These are phyloP conservation scores for Yarrowia sp. DNA, from an alignment of 805 yeast species.

Conservation along the genomic window DNA sequence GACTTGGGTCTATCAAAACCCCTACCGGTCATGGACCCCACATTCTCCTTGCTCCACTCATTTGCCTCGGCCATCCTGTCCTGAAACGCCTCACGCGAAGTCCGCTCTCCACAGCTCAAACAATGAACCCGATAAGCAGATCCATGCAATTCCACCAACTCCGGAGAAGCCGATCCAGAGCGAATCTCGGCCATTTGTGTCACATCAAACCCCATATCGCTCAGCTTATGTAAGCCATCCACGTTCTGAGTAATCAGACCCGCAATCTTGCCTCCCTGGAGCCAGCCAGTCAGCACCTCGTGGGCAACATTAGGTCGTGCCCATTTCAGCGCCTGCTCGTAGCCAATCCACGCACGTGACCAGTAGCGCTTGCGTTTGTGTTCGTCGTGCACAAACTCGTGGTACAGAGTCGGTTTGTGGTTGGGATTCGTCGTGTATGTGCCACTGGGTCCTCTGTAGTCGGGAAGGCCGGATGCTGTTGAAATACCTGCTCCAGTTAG, in stretches of 20 bases:
- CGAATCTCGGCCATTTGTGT: not conserved
- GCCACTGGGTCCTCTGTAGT: slow-evolving; percentile 42
- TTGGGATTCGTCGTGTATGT: slow-evolving; percentile 17
- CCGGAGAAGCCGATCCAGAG: no score
- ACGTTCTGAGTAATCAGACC: slow-evolving; percentile 20
- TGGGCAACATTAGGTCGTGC: slow-evolving; percentile 13
- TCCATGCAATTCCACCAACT: slow-evolving; percentile 1
- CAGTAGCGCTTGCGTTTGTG: slow-evolving; percentile 22
- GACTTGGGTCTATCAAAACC: not conserved
- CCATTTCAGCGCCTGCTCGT: slow-evolving; percentile 13
- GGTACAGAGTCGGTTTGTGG: slow-evolving; percentile 20
- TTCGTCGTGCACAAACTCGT: slow-evolving; percentile 5
- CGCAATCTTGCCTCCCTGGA: not conserved
- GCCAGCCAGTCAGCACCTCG: not conserved
- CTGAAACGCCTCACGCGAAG: not conserved
- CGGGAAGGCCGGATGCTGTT: slow-evolving; percentile 93
- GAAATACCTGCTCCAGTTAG: slow-evolving; percentile 90
- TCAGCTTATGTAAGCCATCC: slow-evolving; percentile 1
- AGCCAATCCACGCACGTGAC: slow-evolving; percentile 21
- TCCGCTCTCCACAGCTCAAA: not conserved
- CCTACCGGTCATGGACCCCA: not conserved
- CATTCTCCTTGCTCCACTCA: not conserved
- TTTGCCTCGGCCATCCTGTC: not conserved
- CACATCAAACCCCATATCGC: not conserved
- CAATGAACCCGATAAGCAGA: slow-evolving; percentile 16